These are phyloP conservation scores for Xylaria sp. DNA, from an alignment of 2,329 filamentous ascomycete genomes.

Conservation along the genomic window DNA sequence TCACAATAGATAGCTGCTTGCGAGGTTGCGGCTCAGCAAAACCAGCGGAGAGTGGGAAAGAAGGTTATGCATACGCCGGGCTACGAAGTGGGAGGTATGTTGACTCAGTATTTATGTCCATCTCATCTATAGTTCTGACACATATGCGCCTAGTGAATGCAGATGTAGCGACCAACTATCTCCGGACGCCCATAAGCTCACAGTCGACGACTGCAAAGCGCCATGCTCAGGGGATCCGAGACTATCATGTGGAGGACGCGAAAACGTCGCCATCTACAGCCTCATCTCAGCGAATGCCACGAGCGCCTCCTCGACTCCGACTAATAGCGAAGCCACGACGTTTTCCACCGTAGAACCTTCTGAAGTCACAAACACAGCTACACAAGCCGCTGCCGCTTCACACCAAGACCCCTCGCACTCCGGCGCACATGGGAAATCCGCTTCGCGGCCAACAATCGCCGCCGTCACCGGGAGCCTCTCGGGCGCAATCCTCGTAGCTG, in stretches of 20 bases:
- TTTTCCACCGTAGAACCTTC: background rate
- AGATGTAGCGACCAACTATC: slow-evolving; percentile 42
- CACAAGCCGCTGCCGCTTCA: slow-evolving; percentile 6
- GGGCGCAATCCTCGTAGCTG: slow-evolving; percentile 42
- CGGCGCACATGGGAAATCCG: slow-evolving; percentile 10
- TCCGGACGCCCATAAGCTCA: slow-evolving; percentile 35
- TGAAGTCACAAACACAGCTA: background rate
- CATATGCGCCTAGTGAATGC: slow-evolving; percentile 39
- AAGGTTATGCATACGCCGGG: slow-evolving; percentile 40
- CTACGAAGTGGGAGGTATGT: slow-evolving; percentile 46
- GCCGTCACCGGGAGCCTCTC: slow-evolving; percentile 46
- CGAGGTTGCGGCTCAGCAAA: slow-evolving; percentile 38
- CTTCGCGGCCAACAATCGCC: slow-evolving; percentile 39
- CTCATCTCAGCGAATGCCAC: slow-evolving; percentile 19
- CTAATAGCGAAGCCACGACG: background rate
- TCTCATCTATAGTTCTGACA: slow-evolving; percentile 7
- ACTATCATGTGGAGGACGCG: slow-evolving; percentile 43
- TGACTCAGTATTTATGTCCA: background rate
- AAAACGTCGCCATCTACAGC: slow-evolving; percentile 42
- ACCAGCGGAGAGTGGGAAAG: slow-evolving; percentile 15
- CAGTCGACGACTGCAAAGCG: slow-evolving; percentile 40
- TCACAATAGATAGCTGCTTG: slow-evolving; percentile 43
- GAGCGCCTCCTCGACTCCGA: background rate
- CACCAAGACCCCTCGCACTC: slow-evolving; percentile 10
- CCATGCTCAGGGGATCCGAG: slow-evolving; percentile 42